Percentiles rank a stretch among this genome's conserved stretches.
Conservation (phyloP, 306 rosid genomes). For the Boehmeria nivea region DNA sequence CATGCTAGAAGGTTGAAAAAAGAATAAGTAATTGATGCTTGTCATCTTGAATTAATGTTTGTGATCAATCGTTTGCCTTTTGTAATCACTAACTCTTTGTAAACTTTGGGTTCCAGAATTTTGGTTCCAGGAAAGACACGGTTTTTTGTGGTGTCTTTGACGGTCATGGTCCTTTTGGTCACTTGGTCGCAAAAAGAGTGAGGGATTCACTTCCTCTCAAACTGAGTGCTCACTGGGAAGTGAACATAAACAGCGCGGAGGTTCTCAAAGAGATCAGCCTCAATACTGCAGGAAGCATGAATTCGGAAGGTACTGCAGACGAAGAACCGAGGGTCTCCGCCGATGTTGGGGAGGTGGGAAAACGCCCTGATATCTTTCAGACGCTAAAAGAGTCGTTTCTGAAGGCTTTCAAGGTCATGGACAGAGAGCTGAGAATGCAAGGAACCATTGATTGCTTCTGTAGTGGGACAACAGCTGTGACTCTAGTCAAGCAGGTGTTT, state of each 20-base stretch:
- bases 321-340: slow-evolving; percentile 55
- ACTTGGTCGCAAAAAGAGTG: slow-evolving; percentile 97
- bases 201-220: slow-evolving; percentile 94
- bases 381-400: slow-evolving; percentile 71
- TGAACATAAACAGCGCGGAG: slow-evolving; percentile 43
- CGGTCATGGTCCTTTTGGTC: slow-evolving; percentile 97
- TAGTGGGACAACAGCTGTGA: slow-evolving; percentile 97
- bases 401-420: slow-evolving; percentile 86
- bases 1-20: not conserved
- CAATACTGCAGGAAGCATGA: slow-evolving; percentile 59
- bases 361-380: slow-evolving; percentile 67
- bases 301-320: slow-evolving; percentile 56
- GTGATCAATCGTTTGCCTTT: not conserved
- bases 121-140: slow-evolving; percentile 74
- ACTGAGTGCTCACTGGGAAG: slow-evolving; percentile 85
- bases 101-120: slow-evolving; percentile 53
- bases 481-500: slow-evolving; percentile 82
- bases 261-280: slow-evolving; percentile 66
- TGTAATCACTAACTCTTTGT: slow-evolving; percentile 16
- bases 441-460: slow-evolving; percentile 79
- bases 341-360: slow-evolving; percentile 60
- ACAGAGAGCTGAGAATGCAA: slow-evolving; percentile 73
- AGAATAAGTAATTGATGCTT: too few species aligned
- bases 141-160: slow-evolving; percentile 95
- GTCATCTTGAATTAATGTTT: too few species aligned